Evolutionary conservation across 2,329 filamentous ascomycete genomes (phyloP), one percentile per base, ranked within the genome.

Genomic region (Plenodomus tracheiphilus): DNA sequence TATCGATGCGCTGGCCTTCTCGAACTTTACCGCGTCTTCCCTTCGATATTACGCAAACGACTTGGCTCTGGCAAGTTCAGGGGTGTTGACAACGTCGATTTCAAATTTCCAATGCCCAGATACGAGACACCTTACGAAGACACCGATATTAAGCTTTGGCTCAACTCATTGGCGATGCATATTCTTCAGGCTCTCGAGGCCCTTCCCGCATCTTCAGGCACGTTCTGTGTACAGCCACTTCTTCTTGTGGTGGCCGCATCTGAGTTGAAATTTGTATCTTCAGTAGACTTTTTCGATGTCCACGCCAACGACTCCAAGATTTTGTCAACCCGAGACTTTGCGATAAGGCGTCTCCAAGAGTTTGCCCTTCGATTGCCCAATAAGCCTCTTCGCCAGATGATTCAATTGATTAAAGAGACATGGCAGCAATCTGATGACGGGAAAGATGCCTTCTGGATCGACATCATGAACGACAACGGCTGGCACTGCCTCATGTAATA

Each of bases 401-500:
- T 81, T 13, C 70, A 76, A 34, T 66, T 83, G 10, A 76, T 83
- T 28, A 74, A 75, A 47, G 79, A 81, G 63, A 78, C 79, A 0
- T 83, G 81, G 81, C 68, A 70, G 39, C 69, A 76, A 44, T 73
- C 80, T 58, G 80, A 83, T 61, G 70, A 71, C 2, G 78, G 77
- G 0, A 69, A 74, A n/a, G 71, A 77, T 21, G 71, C 74, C 3
- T 82, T 81, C 61, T 83, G 80, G 80, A 74, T 82, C 57, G 79
- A 82, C 59, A 74, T 83, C 5, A 79, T 81, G 76, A 77, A 80
- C 55, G 79, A 82, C 62, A 80, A 79, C 49, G 76, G 78, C 8
- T 82, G 79, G 78, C 78, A 82, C 62, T 82, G 79, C 13, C 77
- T 82, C 20, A 79, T 81, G 75, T 79, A 76, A 17, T 78, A n/a